phyloP scores from a whole-genome alignment of 257 asterid species.

The Lycium barbarum region DNA sequence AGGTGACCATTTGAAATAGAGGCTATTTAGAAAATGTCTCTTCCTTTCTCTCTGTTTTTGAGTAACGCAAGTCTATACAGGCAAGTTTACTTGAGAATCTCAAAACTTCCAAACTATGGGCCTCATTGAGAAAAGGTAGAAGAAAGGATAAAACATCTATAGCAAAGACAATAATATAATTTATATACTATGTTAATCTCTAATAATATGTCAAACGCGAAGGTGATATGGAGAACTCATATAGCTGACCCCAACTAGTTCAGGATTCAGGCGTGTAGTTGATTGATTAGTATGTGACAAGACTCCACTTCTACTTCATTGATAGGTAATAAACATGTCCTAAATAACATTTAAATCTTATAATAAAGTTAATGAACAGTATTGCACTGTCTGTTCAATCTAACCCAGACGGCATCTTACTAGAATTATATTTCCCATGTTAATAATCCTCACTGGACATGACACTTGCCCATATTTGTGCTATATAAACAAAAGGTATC shows the following conservation, averaged over 20 bases:
- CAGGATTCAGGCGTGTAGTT: background rate
- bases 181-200: background rate
- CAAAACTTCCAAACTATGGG: background rate
- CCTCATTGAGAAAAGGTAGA: constrained; percentile 11
- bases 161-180: constrained; percentile 11
- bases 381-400: constrained; percentile 5
- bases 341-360: background rate
- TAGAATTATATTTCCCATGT: constrained; percentile 10
- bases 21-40: background rate
- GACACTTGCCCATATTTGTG: background rate
- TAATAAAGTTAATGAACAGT: background rate
- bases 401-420: background rate
- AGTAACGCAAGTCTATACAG: constrained; percentile 16
- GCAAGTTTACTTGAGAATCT: constrained; percentile 21
- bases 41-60: background rate
- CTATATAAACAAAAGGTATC: background rate
- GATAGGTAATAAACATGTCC: background rate
- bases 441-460: constrained; percentile 14
- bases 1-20: background rate
- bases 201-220: constrained; percentile 7
- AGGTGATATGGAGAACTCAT: background rate
- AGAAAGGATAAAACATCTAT: constrained; percentile 8
- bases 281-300: background rate
- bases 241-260: background rate
- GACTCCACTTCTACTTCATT: background rate